These are phyloP conservation scores for Dictyostelium intermedium DNA, from an alignment of 78 protist genomes.

Conservation along the genomic window DNA sequence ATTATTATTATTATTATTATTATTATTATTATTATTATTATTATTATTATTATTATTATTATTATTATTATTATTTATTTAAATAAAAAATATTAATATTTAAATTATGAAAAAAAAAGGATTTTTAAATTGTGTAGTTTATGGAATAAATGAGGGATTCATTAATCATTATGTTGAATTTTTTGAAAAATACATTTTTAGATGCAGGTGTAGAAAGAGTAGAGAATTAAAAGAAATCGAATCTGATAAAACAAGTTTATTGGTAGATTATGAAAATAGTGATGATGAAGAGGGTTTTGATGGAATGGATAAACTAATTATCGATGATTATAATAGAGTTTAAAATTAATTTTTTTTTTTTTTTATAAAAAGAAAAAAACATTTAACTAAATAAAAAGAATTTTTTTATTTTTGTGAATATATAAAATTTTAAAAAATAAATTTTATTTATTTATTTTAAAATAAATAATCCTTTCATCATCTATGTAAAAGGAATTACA, in stretches of 20 bases:
- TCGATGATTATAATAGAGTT: constrained; percentile 52
- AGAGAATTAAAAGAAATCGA: constrained; percentile 57
- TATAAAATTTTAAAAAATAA: background rate
- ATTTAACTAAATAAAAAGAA: background rate
- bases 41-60: background rate
- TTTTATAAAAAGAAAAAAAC: background rate
- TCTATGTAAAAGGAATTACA: background rate
- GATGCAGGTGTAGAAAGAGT: constrained; percentile 52
- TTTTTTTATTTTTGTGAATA: background rate
- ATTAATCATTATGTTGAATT: constrained; percentile 23
- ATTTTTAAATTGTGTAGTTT: constrained; percentile 60
- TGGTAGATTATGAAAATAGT: constrained; percentile 62
- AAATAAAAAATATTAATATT: too few relatives aligned
- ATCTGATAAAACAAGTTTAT: background rate
- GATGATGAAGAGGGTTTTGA: constrained; percentile 33
- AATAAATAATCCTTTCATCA: background rate
- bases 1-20: background rate
- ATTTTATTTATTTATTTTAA: too few relatives aligned
- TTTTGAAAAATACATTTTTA: constrained; percentile 37
- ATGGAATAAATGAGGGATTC: constrained; percentile 65
- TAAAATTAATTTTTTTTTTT: too few relatives aligned
- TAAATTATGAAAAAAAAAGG: too few relatives aligned
- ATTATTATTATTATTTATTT: background rate
- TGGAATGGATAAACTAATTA: constrained; percentile 37
- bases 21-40: background rate